Evolutionary conservation across 2,329 filamentous ascomycete species (phyloP), one percentile per base, ranked within the genome.

Genomic region (Elsinoe perseae): DNA sequence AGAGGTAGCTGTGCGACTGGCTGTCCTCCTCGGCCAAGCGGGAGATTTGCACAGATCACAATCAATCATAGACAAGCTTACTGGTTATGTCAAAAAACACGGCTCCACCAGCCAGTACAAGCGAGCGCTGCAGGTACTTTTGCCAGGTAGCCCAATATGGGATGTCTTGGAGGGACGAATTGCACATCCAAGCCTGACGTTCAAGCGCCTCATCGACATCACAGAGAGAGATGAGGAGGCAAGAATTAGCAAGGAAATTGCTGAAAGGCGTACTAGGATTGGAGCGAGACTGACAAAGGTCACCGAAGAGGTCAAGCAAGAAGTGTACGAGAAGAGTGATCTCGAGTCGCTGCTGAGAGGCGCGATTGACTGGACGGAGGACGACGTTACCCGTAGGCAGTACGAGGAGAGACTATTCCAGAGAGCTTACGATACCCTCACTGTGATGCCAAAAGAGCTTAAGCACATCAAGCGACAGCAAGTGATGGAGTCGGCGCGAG

Each of bases 381-480:
- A 97, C 64, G 93, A 98, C 66, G 88, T 92, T 20, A 69, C 89
- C 30, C 82, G 93, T 44, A 84, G 92, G 34, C 79, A 80, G 34
- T 95, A 92, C 60, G 95, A 98, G 68, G 91, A 97, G 69, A 97
- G 92, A 72, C 77, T 96, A 12, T 72, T 98, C 2, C 81, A 86
- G 60, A 82, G 91, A 66, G 88, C 85, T 59, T 86, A 91, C 62
- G 90, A 96, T 57, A 80, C 82, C 4, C 78, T 98, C 1, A 70
- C 86, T 7, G 84, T 87, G 25, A 76, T 89, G 14, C 81, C 85
- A 2, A 59, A 77, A 1, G 82, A 84, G 2, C 75, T 83, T 57
- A 97, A 97, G 70, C 67, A 73, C 1, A 71, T 76, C 16, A 90
- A 95, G 69, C 80, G 87, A 23, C 75, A 82, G 32, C 84, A 86